Evolutionary conservation across 2,329 filamentous ascomycete species (phyloP), one percentile per base, ranked within the genome.

Genomic region (Botryotinia narcissicola): DNA sequence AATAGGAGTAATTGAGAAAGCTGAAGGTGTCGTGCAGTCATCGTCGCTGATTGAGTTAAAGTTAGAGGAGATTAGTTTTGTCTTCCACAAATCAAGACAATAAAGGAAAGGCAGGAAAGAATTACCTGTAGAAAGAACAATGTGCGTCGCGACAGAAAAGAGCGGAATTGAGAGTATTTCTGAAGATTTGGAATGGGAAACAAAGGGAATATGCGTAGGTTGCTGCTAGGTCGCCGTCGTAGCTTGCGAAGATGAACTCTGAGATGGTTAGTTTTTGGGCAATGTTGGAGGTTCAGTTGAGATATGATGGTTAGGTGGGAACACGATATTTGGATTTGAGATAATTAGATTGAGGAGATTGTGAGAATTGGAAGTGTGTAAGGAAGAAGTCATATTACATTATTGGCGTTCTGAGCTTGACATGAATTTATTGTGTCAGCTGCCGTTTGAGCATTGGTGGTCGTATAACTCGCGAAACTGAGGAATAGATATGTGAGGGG

Each of bases 101-200:
- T 0, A 1, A 14, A 6, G 4, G 8, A n/a, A 2, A 51, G 10
- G 6, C 4, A 16, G 16, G 9, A 12, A 35, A 8, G 16, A 3
- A 29, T 18, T 57, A 42, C 37, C 48, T 69, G 5, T 69, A 69
- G 37, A 69, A 69, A 32, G 10, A 42, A 29, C 66, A 69, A 25
- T 69, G 48, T 3, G 35, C n/a, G 25, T 69, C n/a, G 0, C 48
- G 66, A 44, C 48, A 69, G 14, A 57, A 69, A 1, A 42, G 37
- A 1, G 66, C 66, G 1, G 66, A 69, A 9, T 32, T 1, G 16
- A 69, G 48, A 8, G 37, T 5, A 14, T 69, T 42, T 29, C 37
- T 37, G 37, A 69, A 57, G 3, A 69, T 18, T 2, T 69, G n/a
- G 20, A 69, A 69, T 7, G 66, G 48, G 18, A 69, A 69, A 57